Base-by-base conservation (phyloP, 768 basidiomycete species). In the Agaricus bisporus region DNA sequence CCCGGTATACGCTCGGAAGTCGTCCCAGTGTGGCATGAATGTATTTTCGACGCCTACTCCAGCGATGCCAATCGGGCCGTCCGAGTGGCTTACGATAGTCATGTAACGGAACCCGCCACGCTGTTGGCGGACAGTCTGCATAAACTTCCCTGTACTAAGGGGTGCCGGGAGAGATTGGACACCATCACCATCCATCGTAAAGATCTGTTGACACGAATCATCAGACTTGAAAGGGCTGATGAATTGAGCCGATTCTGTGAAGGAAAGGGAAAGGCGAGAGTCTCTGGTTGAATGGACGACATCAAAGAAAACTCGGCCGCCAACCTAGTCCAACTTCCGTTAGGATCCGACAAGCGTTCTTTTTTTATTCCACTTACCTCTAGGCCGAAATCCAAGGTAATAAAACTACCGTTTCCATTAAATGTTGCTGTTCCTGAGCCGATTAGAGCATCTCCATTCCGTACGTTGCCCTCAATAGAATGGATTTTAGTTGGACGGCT, bases 101-200 rank as follows among this genome's bases (percentile, higher is more conserved):
- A 80, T 63, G 60, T 67, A 79, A 12, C 72, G 70, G 57, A 77
- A 79, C 0, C 77, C 78, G 18, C 76, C 78, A 10, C 77, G 67
- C 48, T 74, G 71, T 39, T 69, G 64, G 0, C 64, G 68, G 11
- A 66, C 60, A 1, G 72, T 70, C 48, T 72, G 72, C 11, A 65
- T 71, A 49, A 71, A 66, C 2, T 53, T 61, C 0, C 69, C 70
- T n/a, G 45, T 46, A 15, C 48, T 26, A 35, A 70, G 61, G 1
- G 69, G 70, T 4, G 52, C 55, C 3, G 66, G 62, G 42, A 73
- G 58, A 4, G 60, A 48, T 47, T 72, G 68, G 26, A 69, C 68
- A 4, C 71, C 71, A 51, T 74, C 73, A 15, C 62, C 47, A 50
- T 70, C 58, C 57, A 63, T 57, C 4, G 65, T 59, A 7, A 61